Evolutionary conservation across 192 early-diverging fungal species (phyloP).

Genomic region (Ambispora gerdemannii): DNA sequence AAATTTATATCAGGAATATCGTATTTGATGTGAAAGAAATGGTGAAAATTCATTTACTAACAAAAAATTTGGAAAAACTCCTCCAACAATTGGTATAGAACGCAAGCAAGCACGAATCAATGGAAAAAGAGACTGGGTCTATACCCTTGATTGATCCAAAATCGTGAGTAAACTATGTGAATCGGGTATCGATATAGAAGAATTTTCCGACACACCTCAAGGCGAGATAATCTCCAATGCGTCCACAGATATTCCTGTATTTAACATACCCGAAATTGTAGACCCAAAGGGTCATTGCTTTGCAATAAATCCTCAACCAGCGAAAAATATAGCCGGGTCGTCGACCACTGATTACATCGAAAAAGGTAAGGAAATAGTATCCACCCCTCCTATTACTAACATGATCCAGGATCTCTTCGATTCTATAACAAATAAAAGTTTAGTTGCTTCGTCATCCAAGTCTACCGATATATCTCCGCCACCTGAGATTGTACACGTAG

Average conservation of each 20-base stretch:
- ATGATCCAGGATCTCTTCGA: conserved; percentile 10
- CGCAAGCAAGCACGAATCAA: not conserved
- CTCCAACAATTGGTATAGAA: not conserved
- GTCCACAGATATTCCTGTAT: conserved; percentile 19
- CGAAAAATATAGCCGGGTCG: not conserved
- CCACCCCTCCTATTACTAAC: not conserved
- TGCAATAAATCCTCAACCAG: not conserved
- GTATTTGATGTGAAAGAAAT: not conserved
- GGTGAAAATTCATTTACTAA: conserved; percentile 3
- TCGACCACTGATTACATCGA: not conserved
- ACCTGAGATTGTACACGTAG: no score
- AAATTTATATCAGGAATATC: conserved; percentile 12
- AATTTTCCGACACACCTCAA: not conserved
- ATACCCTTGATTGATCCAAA: conserved; percentile 8
- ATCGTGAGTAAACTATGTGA: no score
- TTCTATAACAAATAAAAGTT: no score
- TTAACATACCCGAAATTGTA: not conserved
- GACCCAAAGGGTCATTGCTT: no score
- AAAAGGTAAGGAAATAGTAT: conserved; percentile 20
- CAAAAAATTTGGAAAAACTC: not conserved
- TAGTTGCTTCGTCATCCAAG: no score
- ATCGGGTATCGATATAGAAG: no score
- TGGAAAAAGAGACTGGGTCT: not conserved
- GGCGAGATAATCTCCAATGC: not conserved
- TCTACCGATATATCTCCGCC: no score